These are phyloP conservation scores for Leptosphaerulina australis DNA, from an alignment of 2,329 filamentous ascomycete species.

Conservation along the genomic window DNA sequence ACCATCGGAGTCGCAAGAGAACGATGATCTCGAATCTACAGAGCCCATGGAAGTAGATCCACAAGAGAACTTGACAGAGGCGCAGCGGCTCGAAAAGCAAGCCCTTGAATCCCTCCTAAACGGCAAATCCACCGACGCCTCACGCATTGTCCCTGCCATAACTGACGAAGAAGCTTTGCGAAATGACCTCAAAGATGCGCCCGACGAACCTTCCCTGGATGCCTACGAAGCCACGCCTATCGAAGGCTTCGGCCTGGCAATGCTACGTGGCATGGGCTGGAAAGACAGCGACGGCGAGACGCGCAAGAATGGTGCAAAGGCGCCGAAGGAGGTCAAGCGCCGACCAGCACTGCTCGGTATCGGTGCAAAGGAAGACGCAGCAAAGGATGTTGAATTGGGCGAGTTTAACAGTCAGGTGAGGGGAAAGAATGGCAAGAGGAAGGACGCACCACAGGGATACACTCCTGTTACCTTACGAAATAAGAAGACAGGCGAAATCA, in stretches of 20 bases:
- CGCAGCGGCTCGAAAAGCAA: slow-evolving; percentile 58
- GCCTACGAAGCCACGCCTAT: slow-evolving; percentile 90
- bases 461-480: slow-evolving; percentile 67
- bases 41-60: slow-evolving; percentile 35
- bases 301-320: slow-evolving; percentile 52
- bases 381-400: slow-evolving; percentile 70
- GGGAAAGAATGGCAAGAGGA: slow-evolving; percentile 55
- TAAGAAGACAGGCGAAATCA: slow-evolving; percentile 65
- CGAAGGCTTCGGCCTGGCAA: slow-evolving; percentile 89
- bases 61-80: slow-evolving; percentile 41
- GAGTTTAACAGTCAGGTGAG: slow-evolving; percentile 67
- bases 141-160: slow-evolving; percentile 50
- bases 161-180: slow-evolving; percentile 71
- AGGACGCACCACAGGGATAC: slow-evolving; percentile 58
- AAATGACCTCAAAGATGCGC: slow-evolving; percentile 72
- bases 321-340: slow-evolving; percentile 69
- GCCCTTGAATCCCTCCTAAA: slow-evolving; percentile 55
- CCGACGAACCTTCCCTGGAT: slow-evolving; percentile 75
- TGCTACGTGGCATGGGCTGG: slow-evolving; percentile 95
- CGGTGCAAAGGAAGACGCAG: slow-evolving; percentile 78
- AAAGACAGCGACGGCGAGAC: slow-evolving; percentile 67
- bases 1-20: slow-evolving; percentile 20
- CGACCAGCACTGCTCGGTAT: slow-evolving; percentile 84
- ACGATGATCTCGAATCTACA: slow-evolving; percentile 7
- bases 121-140: slow-evolving; percentile 46